Evolutionary conservation across 2,329 filamentous ascomycete species (phyloP), one percentile per base, ranked within the genome.

Genomic region (Colletotrichum sp.): DNA sequence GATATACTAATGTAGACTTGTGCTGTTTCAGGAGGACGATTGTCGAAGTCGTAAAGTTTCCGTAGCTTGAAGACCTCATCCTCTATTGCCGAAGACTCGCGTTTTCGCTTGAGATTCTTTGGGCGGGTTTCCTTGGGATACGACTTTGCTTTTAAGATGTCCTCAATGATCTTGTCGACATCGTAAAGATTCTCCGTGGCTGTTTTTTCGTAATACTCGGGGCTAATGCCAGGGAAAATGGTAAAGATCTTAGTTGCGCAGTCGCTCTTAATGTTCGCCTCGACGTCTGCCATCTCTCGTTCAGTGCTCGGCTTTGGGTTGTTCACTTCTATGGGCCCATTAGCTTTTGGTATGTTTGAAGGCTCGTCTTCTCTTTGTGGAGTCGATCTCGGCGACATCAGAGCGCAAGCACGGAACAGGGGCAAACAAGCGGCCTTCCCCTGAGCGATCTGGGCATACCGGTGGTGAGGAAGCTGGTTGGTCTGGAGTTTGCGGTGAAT

Each of bases 201-300:
- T 6, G 85, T 71, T 6, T 74, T 61, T 6, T 79, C 72, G 13
- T 89, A 80, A 70, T 85, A 86, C 0, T 83, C 74, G 1, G 79
- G 82, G 72, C 86, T 88, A 3, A 90, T 87, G 55, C 89, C 85
- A 0, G 88, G 87, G 73, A 90, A 89, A 13, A 89, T 64, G 6
- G 71, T 60, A 8, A 83, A 76, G 15, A 87, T 79, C 5, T 77
- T 70, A 18, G 80, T 75, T 34, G 79, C 81, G 77, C 83, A 86
- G 8, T 74, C 71, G 24, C 71, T 26, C 52, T 78, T 72, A 56
- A 66, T 43, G 4, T 73, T 32, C 16, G 77, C 65, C 28, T 13
- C 52, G 18, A 24, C 16, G 5, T 66, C 67, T 21, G n/a, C 62
- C 65, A 62, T 81, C n/a, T 9, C 24, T 48, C 6, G 18, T 24